Evolutionary conservation across 2,329 filamentous ascomycete genomes (phyloP), one percentile per base, ranked within the genome.

Genomic region (Aspergillus jensenii): DNA sequence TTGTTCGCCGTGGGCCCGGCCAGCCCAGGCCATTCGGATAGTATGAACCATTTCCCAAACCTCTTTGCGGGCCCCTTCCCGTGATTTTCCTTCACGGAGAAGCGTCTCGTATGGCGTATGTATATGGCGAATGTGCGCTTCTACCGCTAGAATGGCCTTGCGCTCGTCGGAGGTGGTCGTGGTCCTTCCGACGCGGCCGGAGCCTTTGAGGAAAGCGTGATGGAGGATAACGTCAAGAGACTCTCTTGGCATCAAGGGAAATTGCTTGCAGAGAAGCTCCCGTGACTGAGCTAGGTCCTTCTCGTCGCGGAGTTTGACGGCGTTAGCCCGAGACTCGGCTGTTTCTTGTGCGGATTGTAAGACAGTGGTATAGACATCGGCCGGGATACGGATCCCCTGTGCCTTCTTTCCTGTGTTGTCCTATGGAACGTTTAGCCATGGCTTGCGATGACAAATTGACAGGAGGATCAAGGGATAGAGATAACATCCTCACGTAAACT

Each of bases 351-450:
- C 76, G 39, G 70, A 67, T 27, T 66, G 53, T 19, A 74, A 67
- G 14, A 82, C 79, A 8, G 69, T 59, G 6, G 64, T 54, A 54
- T 79, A 64, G 21, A 81, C 72, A 6, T 66, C 63, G 15, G 61
- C 62, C 0, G 78, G 79, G 3, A 80, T 73, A 40, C 78, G 76
- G 19, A 83, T 69, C 14, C 80, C 80, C 15, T 78, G 59, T 31
- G 63, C 64, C 31, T 59, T 65, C 56, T 71, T 74, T 33, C 67
- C 70, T 37, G 64, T 53, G 43, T 65, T 65, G 58, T 72, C 59
- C 71, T 73, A 52, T 12, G 17, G n/a, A 39, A 35, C 35, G 33
- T 59, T 25, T 17, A 19, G 49, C 25, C 17, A 47, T 8, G 31
- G 31, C 2, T 19, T 21, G 9, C 23, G n/a, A 39, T 39, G 15